Evolutionary conservation across 163 green algal genomes (phyloP).

Genomic region (Chlorella variabilis): DNA sequence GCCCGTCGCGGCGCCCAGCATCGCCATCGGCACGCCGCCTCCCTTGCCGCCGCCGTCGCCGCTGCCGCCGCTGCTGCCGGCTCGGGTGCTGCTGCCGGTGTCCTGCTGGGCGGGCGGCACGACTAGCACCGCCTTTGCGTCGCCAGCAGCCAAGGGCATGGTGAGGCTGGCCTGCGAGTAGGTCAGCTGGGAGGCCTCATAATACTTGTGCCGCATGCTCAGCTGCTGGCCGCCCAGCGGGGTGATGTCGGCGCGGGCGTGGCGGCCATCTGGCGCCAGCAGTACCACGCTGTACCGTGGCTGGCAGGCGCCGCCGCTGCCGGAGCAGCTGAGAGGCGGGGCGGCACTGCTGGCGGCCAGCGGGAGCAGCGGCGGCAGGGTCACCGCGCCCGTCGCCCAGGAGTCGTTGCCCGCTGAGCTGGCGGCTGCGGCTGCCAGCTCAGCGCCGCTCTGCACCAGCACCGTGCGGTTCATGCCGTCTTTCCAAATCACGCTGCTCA

Average conservation of each 20-base stretch:
- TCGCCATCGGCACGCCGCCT: background rate
- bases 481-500: slow-evolving; percentile 30
- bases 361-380: background rate
- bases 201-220: slow-evolving; percentile 1
- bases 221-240: background rate
- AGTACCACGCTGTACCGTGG: background rate
- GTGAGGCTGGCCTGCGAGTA: background rate
- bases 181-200: background rate
- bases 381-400: background rate
- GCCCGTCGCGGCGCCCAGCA: background rate
- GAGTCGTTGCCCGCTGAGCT: background rate
- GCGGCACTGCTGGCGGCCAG: background rate
- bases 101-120: too few relatives aligned
- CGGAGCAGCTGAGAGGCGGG: background rate
- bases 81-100: background rate
- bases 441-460: background rate
- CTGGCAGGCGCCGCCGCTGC: background rate
- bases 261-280: slow-evolving; percentile 20
- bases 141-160: background rate
- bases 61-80: too few relatives aligned
- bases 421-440: slow-evolving; percentile 15
- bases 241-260: background rate
- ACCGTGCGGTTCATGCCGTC: slow-evolving; percentile 38
- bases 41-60: background rate
- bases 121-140: too few relatives aligned